Evolutionary conservation across 257 asterid species (phyloP), one percentile per base, ranked within the genome.

Genomic region (Rubia yunnanensis): DNA sequence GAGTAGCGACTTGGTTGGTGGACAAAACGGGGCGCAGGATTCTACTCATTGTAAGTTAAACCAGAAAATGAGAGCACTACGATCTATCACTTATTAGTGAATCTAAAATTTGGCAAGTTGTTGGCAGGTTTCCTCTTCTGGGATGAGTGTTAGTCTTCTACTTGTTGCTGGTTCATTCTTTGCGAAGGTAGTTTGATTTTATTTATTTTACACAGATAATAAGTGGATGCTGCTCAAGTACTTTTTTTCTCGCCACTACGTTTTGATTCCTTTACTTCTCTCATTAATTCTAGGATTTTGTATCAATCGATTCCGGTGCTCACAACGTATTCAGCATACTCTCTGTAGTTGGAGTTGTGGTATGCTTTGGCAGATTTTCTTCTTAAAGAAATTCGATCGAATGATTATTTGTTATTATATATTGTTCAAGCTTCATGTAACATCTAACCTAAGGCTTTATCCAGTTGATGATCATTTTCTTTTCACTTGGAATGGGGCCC

Each of bases 401-500:
- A 48, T 28, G 60, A 35, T 75, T 36, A 62, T 71, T 46, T 44
- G 32, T 44, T 52, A 60, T 59, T 50, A 36, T 7, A 7, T 39
- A 32, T 9, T 64, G 17, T 15, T 18, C 31, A 39, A 70, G 68
- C 44, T 36, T 58, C 30, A 53, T 53, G 27, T 41, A 56, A 65
- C 63, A 7, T 50, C 54, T 74, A 49, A 73, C 63, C 36, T 34
- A 46, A 41, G 18, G 70, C 66, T 67, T 74, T 50, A 63, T 72
- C 66, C 78, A 89, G 96, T 65, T 72, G 67, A 78, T 85, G 94
- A 80, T 91, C 71, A 71, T 88, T 67, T 73, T 78, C 3, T 92
- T 92, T 70, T 89, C 98, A n/a, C 92, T 84, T 27, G 98, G 98
- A 76, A 85, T 92, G 87, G 98, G 98, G 46, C 92, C 98, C 35